Percentiles rank a stretch among this genome's conserved stretches.
Evolutionary conservation across 129 eudicot genomes (phyloP).

Genomic region (Erigeron canadensis): DNA sequence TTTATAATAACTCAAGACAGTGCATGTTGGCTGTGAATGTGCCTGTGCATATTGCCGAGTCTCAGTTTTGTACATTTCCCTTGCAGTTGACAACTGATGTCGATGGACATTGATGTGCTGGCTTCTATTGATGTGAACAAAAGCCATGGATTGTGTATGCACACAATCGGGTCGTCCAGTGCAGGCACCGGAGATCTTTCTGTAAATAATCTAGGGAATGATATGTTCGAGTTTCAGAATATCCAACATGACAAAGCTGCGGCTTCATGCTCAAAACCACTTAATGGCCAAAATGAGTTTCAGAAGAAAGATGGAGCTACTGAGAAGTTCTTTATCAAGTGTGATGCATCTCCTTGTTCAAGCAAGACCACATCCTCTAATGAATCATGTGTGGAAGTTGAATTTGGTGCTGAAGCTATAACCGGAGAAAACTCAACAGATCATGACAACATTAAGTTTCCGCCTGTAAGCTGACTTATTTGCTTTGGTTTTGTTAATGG

Average conservation of each 20-base stretch:
- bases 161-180: slow-evolving; percentile 27
- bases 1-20: neutral
- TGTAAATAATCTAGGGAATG: slow-evolving; percentile 38
- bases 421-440: slow-evolving; percentile 17
- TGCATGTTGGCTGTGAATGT: neutral
- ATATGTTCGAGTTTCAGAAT: slow-evolving; percentile 32
- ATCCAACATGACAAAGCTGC: slow-evolving; percentile 30
- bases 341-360: slow-evolving; percentile 21
- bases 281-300: slow-evolving; percentile 8
- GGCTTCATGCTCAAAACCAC: slow-evolving; percentile 12
- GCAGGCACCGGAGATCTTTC: slow-evolving; percentile 23
- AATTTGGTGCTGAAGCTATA: slow-evolving; percentile 14
- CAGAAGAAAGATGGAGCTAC: slow-evolving; percentile 20
- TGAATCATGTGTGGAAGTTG: slow-evolving; percentile 13
- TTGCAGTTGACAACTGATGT: slow-evolving; percentile 19
- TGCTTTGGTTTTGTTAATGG: too few relatives aligned
- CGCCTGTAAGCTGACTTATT: slow-evolving; percentile 57
- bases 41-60: neutral
- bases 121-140: slow-evolving; percentile 36
- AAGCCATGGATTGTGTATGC: slow-evolving; percentile 25
- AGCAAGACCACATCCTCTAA: slow-evolving; percentile 28
- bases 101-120: slow-evolving; percentile 45
- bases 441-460: slow-evolving; percentile 22
- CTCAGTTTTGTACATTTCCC: neutral
- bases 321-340: slow-evolving; percentile 17